Conservation (phyloP, 83 land plant genomes). For the Larix sibirica region DNA sequence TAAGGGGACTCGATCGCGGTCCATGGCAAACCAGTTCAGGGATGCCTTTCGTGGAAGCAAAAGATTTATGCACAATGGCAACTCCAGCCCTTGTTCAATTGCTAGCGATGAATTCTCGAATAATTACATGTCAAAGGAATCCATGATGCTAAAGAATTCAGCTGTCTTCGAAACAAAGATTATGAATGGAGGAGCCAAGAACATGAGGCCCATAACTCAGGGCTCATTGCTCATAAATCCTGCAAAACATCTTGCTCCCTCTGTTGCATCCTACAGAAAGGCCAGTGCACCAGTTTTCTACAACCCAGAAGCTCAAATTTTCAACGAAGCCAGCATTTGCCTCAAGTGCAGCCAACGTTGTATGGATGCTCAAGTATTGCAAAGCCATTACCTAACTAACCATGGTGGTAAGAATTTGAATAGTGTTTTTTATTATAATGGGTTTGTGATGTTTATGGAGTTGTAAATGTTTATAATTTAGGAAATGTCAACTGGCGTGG, state of each 20-base stretch:
- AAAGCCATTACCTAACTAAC: neutral
- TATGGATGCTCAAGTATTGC: neutral
- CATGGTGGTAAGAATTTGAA: conserved; percentile 2
- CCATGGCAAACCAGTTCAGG: conserved; percentile 2
- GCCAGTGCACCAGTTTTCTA: neutral
- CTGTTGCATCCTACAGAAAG: neutral
- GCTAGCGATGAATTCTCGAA: conserved; percentile 9
- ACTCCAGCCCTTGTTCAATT: conserved; percentile 15
- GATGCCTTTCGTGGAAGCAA: conserved; percentile 15
- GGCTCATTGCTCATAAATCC: neutral
- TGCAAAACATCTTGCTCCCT: neutral
- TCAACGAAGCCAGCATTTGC: conserved; percentile 2
- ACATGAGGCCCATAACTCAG: neutral
- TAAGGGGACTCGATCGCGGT: neutral
- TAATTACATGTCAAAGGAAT: neutral
- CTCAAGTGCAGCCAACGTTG: conserved; percentile 2
- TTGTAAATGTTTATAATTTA: no score
- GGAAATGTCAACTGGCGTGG: no score
- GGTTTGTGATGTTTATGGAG: no score
- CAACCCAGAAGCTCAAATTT: neutral
- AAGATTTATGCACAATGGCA: conserved; percentile 3
- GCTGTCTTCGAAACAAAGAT: neutral
- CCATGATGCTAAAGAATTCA: conserved; percentile 6
- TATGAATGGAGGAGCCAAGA: neutral
- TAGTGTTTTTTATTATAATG: no score